phyloP scores from a whole-genome alignment of 371 early-diverging fungal genomes.

The Syncephalastrum racemosum region DNA sequence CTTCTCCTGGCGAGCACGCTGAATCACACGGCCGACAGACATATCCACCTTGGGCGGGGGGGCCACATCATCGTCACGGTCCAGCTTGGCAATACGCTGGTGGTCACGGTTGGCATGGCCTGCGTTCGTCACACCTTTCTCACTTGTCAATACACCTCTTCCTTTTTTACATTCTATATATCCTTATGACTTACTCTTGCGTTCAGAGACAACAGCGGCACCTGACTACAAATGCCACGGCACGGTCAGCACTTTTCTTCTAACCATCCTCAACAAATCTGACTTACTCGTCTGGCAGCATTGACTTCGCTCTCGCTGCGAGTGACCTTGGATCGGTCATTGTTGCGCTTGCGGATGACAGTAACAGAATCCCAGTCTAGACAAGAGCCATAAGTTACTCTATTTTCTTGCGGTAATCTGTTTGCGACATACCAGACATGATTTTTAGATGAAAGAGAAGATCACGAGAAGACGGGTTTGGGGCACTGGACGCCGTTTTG shows the following conservation, averaged over 20 bases:
- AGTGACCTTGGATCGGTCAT: conserved; percentile 63
- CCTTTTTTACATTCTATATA: conserved; percentile 1
- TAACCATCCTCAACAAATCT: background rate
- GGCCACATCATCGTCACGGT: conserved; percentile 82
- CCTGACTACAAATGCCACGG: conserved; percentile 47
- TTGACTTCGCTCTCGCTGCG: conserved; percentile 72
- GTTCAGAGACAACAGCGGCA: conserved; percentile 69
- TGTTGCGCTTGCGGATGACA: conserved; percentile 74
- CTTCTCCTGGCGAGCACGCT: conserved; percentile 78
- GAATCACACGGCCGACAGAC: conserved; percentile 84
- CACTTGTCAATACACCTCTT: too few relatives aligned
- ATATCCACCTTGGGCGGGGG: conserved; percentile 74
- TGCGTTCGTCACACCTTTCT: conserved; percentile 58
- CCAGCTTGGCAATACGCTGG: conserved; percentile 85
- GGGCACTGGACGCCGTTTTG: background rate
- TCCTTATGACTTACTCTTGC: conserved; percentile 50
- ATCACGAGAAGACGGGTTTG: conserved; percentile 3
- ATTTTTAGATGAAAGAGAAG: background rate
- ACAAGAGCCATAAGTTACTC: background rate
- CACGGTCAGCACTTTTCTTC: conserved; percentile 57
- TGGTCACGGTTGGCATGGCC: conserved; percentile 75
- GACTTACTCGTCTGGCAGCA: conserved; percentile 72
- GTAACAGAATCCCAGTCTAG: conserved; percentile 77
- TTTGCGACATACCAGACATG: conserved; percentile 10
- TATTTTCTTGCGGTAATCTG: background rate